Conservation (phyloP, 2,329 filamentous ascomycete species). For the Aspergillus ruber region DNA sequence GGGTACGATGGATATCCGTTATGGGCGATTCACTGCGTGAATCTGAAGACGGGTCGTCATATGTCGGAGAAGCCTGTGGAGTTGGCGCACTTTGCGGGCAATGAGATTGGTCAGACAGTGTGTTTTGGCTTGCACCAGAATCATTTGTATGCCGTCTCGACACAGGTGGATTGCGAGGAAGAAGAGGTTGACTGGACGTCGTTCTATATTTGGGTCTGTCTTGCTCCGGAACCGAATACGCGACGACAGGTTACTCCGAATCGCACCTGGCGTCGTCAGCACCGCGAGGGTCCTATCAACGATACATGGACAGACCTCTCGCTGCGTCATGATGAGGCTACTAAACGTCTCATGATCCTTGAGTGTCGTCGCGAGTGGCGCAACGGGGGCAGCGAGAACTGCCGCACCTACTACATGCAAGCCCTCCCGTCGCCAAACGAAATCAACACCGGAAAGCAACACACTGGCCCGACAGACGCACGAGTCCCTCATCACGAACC, state of each 20-base stretch:
- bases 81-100: slow-evolving; percentile 55
- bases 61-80: slow-evolving; percentile 42
- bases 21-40: slow-evolving; percentile 56
- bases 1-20: slow-evolving; percentile 51
- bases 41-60: slow-evolving; percentile 40
- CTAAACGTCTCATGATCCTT: slow-evolving; percentile 54
- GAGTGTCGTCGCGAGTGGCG: slow-evolving; percentile 66
- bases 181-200: slow-evolving; percentile 62
- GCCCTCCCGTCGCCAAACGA: slow-evolving; percentile 28
- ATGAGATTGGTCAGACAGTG: slow-evolving; percentile 60
- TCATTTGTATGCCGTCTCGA: slow-evolving; percentile 65
- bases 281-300: slow-evolving; percentile 65
- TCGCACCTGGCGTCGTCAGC: slow-evolving; percentile 59
- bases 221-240: slow-evolving; percentile 45
- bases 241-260: slow-evolving; percentile 38
- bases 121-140: slow-evolving; percentile 64
- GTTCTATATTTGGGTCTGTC: slow-evolving; percentile 61
- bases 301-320: slow-evolving; percentile 66
- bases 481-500: slow-evolving; percentile 21
- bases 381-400: slow-evolving; percentile 50
- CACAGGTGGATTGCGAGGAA: slow-evolving; percentile 54
- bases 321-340: slow-evolving; percentile 55
- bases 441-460: slow-evolving; percentile 11
- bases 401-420: slow-evolving; percentile 60
- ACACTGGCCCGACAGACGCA: slow-evolving; percentile 7